Evolutionary conservation across 2,329 filamentous ascomycete genomes (phyloP).

Genomic region (Stachybotrys echinatus): DNA sequence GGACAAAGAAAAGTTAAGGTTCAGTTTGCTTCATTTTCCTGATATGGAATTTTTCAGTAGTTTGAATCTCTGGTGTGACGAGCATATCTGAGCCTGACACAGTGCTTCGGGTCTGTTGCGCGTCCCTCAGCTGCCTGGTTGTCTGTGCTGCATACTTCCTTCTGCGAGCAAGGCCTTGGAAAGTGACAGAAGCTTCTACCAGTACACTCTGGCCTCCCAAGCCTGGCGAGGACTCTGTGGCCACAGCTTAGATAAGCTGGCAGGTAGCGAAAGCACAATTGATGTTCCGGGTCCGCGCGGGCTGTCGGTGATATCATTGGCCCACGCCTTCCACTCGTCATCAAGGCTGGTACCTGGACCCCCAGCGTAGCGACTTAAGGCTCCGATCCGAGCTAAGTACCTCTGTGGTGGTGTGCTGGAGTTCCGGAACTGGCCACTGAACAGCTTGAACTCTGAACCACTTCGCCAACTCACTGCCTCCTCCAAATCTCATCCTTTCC

Average conservation of each 20-base stretch:
- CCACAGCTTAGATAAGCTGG: conserved; percentile 18
- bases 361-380: too few relatives aligned
- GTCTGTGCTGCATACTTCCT: neutral
- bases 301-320: conserved; percentile 28
- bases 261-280: conserved; percentile 19
- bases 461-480: neutral
- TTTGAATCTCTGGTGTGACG: neutral
- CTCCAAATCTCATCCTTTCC: neutral
- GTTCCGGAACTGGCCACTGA: conserved; percentile 2
- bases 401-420: too few relatives aligned
- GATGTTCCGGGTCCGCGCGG: conserved; percentile 28
- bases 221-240: too few relatives aligned
- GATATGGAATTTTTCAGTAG: too few relatives aligned
- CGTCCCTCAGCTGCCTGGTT: neutral
- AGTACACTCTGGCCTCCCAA: conserved; percentile 9
- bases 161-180: conserved; percentile 10
- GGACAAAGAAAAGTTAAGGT: too few relatives aligned
- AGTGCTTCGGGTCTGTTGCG: neutral
- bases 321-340: conserved; percentile 13
- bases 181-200: conserved; percentile 23
- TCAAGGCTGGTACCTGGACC: conserved; percentile 5
- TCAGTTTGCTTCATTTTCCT: too few relatives aligned
- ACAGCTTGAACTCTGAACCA: conserved; percentile 1
- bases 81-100: neutral
- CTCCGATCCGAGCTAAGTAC: neutral